These are phyloP conservation scores for Penicillium glabrum DNA, from an alignment of 2,329 filamentous ascomycete species.

Conservation along the genomic window DNA sequence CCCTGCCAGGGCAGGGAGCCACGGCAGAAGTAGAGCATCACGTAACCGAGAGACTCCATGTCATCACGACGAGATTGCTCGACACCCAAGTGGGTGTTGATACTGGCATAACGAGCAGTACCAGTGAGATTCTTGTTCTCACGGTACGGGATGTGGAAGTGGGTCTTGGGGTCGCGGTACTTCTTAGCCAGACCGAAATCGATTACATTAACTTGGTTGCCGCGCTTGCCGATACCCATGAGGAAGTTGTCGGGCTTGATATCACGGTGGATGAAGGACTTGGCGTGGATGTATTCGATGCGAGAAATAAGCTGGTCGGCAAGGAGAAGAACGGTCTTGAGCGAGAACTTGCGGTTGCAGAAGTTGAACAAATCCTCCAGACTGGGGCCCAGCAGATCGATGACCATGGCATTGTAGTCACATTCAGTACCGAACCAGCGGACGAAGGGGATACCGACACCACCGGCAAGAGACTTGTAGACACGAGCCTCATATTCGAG, in stretches of 20 bases:
- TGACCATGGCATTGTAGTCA: conserved; percentile 99
- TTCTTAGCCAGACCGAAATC: conserved; percentile 99
- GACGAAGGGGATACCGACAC: conserved; percentile 97
- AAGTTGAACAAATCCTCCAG: conserved; percentile 99
- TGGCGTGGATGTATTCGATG: conserved; percentile 99
- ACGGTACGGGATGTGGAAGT: conserved; percentile 99
- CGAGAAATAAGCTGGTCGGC: conserved; percentile 98
- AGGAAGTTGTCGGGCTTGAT: conserved; percentile 99
- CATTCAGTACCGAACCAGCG: conserved; percentile 99
- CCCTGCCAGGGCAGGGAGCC: conserved; percentile 99
- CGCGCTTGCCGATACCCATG: conserved; percentile 98
- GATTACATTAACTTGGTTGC: conserved; percentile 99
- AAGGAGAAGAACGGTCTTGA: conserved; percentile 95
- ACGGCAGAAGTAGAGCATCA: conserved; percentile 99
- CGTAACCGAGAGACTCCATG: conserved; percentile 98
- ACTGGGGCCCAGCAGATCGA: conserved; percentile 92
- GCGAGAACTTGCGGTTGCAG: conserved; percentile 98
- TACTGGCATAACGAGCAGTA: conserved; percentile 96
- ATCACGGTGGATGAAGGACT: conserved; percentile 98
- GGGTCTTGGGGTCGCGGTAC: conserved; percentile 98
- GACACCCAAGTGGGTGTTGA: conserved; percentile 97
- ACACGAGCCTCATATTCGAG: conserved; percentile 98
- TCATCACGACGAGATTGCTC: conserved; percentile 99
- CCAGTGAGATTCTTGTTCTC: conserved; percentile 99
- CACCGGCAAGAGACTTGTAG: conserved; percentile 81